phyloP scores from a whole-genome alignment of 2,329 filamentous ascomycete genomes.

The Sclerotinia subarctica region DNA sequence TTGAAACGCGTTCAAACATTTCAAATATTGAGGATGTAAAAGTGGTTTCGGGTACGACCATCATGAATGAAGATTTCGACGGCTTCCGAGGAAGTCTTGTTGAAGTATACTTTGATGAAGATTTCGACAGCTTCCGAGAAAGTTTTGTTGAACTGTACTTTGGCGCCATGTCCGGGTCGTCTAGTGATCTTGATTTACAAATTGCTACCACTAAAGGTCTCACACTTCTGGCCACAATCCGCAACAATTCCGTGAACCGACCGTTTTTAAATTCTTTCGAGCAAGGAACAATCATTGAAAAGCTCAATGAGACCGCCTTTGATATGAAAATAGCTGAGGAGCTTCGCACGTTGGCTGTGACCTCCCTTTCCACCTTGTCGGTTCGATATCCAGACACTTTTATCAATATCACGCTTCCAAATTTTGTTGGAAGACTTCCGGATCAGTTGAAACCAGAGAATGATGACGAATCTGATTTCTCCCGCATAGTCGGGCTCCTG shows the following conservation, averaged over 20 bases:
- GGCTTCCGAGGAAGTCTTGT: slow-evolving; percentile 18
- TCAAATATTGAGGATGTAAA: not conserved
- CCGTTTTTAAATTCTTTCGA: slow-evolving; percentile 29
- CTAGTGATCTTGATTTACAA: slow-evolving; percentile 26
- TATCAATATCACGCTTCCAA: slow-evolving; percentile 29
- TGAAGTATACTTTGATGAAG: slow-evolving; percentile 28
- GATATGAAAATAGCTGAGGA: slow-evolving; percentile 20
- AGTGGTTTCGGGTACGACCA: not conserved
- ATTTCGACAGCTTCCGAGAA: slow-evolving; percentile 17
- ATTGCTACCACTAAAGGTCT: slow-evolving; percentile 33
- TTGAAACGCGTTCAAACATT: slow-evolving; percentile 30
- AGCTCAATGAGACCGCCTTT: slow-evolving; percentile 30
- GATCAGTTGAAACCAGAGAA: slow-evolving; percentile 17
- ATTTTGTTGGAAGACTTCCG: slow-evolving; percentile 32
- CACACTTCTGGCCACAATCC: slow-evolving; percentile 29
- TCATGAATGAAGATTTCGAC: slow-evolving; percentile 8
- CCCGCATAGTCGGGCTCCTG: slow-evolving; percentile 23
- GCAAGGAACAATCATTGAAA: slow-evolving; percentile 30
- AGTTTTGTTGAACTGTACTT: slow-evolving; percentile 26
- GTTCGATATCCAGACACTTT: slow-evolving; percentile 29
- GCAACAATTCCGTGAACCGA: slow-evolving; percentile 20
- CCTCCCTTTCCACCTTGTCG: slow-evolving; percentile 31
- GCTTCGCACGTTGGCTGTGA: slow-evolving; percentile 27
- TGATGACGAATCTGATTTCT: slow-evolving; percentile 19
- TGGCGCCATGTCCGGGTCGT: slow-evolving; percentile 24